Evolutionary conservation across 441 rosid species (phyloP).

Genomic region (Gossypium davidsonii): DNA sequence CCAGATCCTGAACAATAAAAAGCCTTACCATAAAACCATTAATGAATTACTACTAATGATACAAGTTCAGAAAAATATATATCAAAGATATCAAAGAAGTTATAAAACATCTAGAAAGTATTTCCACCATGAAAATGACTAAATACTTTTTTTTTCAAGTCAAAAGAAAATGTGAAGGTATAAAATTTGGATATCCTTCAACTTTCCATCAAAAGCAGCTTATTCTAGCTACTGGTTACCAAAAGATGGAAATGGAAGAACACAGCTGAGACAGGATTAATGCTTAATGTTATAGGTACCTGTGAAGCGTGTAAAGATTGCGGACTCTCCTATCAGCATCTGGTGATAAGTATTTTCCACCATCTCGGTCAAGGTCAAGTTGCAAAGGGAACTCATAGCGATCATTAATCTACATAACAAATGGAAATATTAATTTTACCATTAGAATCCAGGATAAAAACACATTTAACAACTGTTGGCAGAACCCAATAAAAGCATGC

Average conservation of each 20-base stretch:
- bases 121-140: not conserved
- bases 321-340: conserved; percentile 48
- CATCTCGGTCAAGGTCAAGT: conserved; percentile 49
- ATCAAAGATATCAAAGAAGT: not conserved
- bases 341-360: conserved; percentile 44
- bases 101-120: not conserved
- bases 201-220: not conserved
- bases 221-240: not conserved
- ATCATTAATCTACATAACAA: conserved; percentile 38
- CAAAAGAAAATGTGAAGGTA: not conserved
- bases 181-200: not conserved
- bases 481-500: not conserved
- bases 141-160: not conserved
- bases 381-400: conserved; percentile 51
- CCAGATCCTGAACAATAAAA: not conserved
- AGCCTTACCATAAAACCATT: not conserved
- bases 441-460: not conserved
- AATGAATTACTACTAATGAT: not conserved
- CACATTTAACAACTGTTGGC: not conserved
- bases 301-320: conserved; percentile 49
- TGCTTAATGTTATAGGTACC: conserved; percentile 22
- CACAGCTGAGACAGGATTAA: not conserved
- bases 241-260: not conserved
- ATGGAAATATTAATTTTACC: not conserved
- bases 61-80: not conserved